Conservation (phyloP, 169 alveolate genomes). For the Blepharisma undulans region DNA sequence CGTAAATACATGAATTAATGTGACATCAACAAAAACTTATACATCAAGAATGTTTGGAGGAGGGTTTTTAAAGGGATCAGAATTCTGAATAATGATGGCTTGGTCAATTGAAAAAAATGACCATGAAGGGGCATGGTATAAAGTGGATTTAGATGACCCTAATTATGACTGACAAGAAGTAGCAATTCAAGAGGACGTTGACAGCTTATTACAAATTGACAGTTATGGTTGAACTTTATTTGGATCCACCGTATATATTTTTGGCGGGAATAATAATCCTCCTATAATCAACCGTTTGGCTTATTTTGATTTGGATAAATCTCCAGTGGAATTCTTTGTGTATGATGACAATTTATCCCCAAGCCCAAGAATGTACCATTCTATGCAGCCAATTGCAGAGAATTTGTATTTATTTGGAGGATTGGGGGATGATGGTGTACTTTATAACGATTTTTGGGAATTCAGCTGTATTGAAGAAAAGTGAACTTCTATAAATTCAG, state of each 20-base stretch:
- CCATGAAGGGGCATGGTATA: background rate
- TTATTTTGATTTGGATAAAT: background rate
- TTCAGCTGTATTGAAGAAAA: background rate
- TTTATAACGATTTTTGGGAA: background rate
- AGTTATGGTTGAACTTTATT: background rate
- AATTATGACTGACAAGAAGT: background rate
- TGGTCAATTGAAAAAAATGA: background rate
- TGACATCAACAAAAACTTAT: background rate
- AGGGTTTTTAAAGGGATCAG: background rate
- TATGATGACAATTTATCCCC: background rate
- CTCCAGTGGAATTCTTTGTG: background rate
- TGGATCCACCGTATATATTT: background rate
- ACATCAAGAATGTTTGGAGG: background rate
- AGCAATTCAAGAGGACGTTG: background rate
- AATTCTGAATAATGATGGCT: background rate
- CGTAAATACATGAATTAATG: background rate
- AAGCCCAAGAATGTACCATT: background rate
- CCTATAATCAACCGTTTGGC: background rate
- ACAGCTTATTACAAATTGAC: background rate
- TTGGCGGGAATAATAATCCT: background rate
- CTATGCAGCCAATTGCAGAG: background rate
- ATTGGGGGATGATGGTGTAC: background rate
- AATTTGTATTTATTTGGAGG: conserved; percentile 27
- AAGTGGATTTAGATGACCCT: background rate
- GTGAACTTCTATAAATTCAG: background rate